Evolutionary conservation across 108 stramenopile genomes (phyloP), one percentile per base, ranked within the genome.

Genomic region (Heterococcus sp.): DNA sequence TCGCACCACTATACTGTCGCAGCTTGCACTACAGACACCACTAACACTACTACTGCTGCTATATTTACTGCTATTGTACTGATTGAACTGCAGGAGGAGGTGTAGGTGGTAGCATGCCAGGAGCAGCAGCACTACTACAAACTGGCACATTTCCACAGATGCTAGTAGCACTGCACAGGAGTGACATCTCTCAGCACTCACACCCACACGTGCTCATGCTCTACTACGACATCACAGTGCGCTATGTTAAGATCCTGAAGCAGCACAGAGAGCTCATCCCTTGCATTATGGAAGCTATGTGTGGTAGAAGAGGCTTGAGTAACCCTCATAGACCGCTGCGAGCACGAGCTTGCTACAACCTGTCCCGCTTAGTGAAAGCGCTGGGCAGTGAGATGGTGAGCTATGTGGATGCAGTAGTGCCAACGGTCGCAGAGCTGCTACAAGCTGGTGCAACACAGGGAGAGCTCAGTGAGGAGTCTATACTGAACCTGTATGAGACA

Each of bases 141-240:
- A 37, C 37, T 3, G 78, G 78, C n/a, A 72, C 78, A n/a, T 80
- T 80, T 37, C 78, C 78, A 21, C 78, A 80, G 78, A 80, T 80
- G 78, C 72, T 80, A 34, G 71, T 69, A 35, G 78, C 78, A 38
- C 69, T 80, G 46, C 78, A 80, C 63, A 65, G 72, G 5, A 80
- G 78, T 37, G 78, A 80, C 71, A 71, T 80, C 46, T 65, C 72
- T 38, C 78, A 35, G 40, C 78, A 80, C 78, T 46, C 70, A 27
- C 78, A 80, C 72, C 78, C 78, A 27, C 78, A 80, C 72, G 79
- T 80, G 35, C 72, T 80, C 35, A 66, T 80, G 68, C 79, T 80
- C 1, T 80, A 80, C 72, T 80, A 66, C 69, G 71, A 80, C 64
- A 71, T 80, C 30, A 70, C 79, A 2, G 79, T 80, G 5, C 71